Evolutionary conservation across 305 asterid genomes (phyloP), one percentile per base, ranked within the genome.

Genomic region (Plantago lanceolata): DNA sequence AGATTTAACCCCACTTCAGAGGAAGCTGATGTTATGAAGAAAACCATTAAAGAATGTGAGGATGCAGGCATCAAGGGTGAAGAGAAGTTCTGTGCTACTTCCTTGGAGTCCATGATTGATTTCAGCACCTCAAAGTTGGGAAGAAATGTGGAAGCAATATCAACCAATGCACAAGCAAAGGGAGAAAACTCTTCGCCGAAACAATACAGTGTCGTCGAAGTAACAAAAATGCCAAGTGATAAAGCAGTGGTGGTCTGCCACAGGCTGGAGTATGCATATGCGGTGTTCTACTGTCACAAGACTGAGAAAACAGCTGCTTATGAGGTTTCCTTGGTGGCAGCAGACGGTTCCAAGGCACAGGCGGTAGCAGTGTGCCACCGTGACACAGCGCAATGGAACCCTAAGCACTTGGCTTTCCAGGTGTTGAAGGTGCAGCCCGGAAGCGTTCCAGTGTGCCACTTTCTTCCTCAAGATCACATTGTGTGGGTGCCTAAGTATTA

Each of bases 381-480:
- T 56, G 85, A 93, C 33, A 85, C 99, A 3, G 80, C 96, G 3
- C 77, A 80, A 19, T 89, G 97, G 99, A 87, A 87, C 75, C 97
- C 97, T 3, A 86, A 85, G 29, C 96, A 89, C 68, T 70, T 93
- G 85, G 97, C 97, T 9, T 93, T 93, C 50, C 86, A 81, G 75
- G 91, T 81, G 78, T 90, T 89, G 4, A 87, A 87, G 57, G 93
- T 93, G 71, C 79, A 79, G 73, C 97, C 95, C 5, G 99, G 97
- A 53, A 64, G 76, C 24, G 84, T 74, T 15, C 96, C 97, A 2
- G 77, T 93, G 57, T 93, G 99, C 66, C 99, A 93, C 75, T 93
- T 87, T 76, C 87, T 93, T 16, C 99, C 96, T 40, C 74, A 82
- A 64, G 89, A 93, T 81, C 97, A 93, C 53, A 61, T 93, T 66